Conservation (phyloP, 2,329 filamentous ascomycete genomes). For the Pyricularia grisea region DNA sequence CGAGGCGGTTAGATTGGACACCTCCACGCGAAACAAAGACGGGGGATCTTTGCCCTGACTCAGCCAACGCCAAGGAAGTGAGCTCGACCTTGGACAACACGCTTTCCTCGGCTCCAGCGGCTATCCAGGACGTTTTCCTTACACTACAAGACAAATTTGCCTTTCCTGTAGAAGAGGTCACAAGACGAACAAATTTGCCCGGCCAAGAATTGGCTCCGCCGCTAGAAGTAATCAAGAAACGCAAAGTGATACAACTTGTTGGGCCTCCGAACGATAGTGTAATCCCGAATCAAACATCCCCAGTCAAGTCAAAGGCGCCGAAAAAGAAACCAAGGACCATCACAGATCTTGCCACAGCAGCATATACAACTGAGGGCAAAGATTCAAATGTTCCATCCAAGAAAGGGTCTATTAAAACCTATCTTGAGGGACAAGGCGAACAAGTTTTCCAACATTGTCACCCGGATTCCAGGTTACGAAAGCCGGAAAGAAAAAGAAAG, state of each 20-base stretch:
- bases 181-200: slow-evolving; percentile 11
- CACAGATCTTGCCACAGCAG: slow-evolving; percentile 66
- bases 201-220: background rate
- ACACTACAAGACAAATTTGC: slow-evolving; percentile 25
- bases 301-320: slow-evolving; percentile 39
- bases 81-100: slow-evolving; percentile 9
- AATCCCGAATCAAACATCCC: slow-evolving; percentile 19
- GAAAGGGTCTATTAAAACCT: slow-evolving; percentile 32
- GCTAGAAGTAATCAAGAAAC: slow-evolving; percentile 35
- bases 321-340: slow-evolving; percentile 70
- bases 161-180: slow-evolving; percentile 26
- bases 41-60: slow-evolving; percentile 16
- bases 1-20: slow-evolving; percentile 57
- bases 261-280: slow-evolving; percentile 20
- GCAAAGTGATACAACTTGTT: slow-evolving; percentile 46
- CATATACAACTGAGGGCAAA: slow-evolving; percentile 41
- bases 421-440: slow-evolving; percentile 28
- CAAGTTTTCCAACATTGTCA: slow-evolving; percentile 20
- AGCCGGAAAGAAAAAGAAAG: slow-evolving; percentile 26
- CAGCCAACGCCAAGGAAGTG: slow-evolving; percentile 21
- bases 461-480: slow-evolving; percentile 18
- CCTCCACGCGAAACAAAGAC: slow-evolving; percentile 33
- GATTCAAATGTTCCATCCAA: slow-evolving; percentile 15
- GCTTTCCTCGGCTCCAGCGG: slow-evolving; percentile 15
- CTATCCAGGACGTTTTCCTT: slow-evolving; percentile 27